phyloP scores from a whole-genome alignment of 495 filamentous ascomycete genomes.

The Arthonia radiata region DNA sequence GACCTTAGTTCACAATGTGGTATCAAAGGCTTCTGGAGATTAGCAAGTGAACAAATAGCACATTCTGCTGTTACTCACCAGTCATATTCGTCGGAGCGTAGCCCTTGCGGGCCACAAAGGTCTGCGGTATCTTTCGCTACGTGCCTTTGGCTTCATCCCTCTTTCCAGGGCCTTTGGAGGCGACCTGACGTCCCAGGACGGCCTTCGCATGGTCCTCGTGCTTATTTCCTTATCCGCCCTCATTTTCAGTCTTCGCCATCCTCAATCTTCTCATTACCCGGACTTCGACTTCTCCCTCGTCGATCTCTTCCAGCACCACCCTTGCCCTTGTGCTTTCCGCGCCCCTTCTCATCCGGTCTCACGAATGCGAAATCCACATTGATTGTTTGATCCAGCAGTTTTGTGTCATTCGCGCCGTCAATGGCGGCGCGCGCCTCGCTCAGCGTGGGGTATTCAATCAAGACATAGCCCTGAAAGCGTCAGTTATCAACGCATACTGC shows the following conservation, averaged over 20 bases:
- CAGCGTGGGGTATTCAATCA: slow-evolving; percentile 82
- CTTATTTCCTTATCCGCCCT: not conserved
- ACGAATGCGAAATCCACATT: slow-evolving; percentile 92
- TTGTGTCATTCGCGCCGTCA: slow-evolving; percentile 52
- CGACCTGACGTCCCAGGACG: too few relatives aligned
- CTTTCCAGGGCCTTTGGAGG: too few relatives aligned
- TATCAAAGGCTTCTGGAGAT: too few relatives aligned
- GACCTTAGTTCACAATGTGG: too few relatives aligned
- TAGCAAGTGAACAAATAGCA: too few relatives aligned
- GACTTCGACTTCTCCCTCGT: slow-evolving; percentile 34
- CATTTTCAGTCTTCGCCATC: slow-evolving; percentile 5
- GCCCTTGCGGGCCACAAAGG: too few relatives aligned
- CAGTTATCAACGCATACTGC: slow-evolving; percentile 3
- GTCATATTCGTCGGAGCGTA: too few relatives aligned
- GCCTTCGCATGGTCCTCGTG: too few relatives aligned
- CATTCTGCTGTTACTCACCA: too few relatives aligned
- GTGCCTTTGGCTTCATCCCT: too few relatives aligned
- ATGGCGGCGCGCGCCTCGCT: slow-evolving; percentile 69
- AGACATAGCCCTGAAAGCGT: slow-evolving; percentile 49
- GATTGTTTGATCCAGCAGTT: slow-evolving; percentile 82
- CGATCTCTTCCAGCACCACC: slow-evolving; percentile 15
- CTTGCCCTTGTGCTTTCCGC: too few relatives aligned
- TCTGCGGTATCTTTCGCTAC: too few relatives aligned
- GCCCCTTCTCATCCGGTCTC: slow-evolving; percentile 68
- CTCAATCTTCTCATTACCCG: slow-evolving; percentile 7